Evolutionary conservation across 1,284 basidiomycete species (phyloP), one percentile per base, ranked within the genome.

Genomic region (Singerocomus inundabilis): DNA sequence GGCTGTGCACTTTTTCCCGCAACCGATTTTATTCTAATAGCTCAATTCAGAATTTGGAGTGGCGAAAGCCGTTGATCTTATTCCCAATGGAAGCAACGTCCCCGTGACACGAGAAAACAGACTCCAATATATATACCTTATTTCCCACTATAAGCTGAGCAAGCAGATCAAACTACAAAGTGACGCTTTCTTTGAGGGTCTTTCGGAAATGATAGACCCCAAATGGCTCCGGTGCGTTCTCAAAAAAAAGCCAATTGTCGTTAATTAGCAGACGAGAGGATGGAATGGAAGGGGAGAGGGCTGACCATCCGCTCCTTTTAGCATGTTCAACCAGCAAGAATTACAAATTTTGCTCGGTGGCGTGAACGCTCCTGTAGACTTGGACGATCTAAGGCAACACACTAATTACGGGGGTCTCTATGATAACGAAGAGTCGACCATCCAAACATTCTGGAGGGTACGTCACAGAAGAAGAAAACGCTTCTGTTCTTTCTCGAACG

Each of bases 251-350:
- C 21, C 21, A 15, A 18, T 39, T 10, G 16, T 48, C 33, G 15
- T 15, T 25, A 31, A 21, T 43, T 7, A 24, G 16, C 35, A 16
- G 38, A 18, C 12, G 32, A 18, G 24, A 32, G 13, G 16, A 26
- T 26, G 21, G 9, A 33, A 29, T 13, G 31, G 33, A 24, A 26
- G 9, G 41, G 21, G 21, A 28, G 18, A 30, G 8, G 13, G 33
- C 52, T 60, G 30, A 56, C 29, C 45, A 29, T 39, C 52, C n/a
- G 7, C 25, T 53, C 44, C 15, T 29, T 57, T 46, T 52, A 89
- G 91, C 37, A 94, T 97, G 91, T 98, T 97, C 72, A 93, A 96
- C 67, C 93, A 94, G 62, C 86, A 90, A 62, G 94, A 97, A 68
- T 74, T 96, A 2, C 91, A 91, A 59, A 86, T 91, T 51, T 72